Percentiles rank a stretch among this genome's conserved stretches.
These are phyloP conservation scores for Celoporthe dispersa DNA, from an alignment of 2,329 filamentous ascomycete genomes.

Conservation along the genomic window DNA sequence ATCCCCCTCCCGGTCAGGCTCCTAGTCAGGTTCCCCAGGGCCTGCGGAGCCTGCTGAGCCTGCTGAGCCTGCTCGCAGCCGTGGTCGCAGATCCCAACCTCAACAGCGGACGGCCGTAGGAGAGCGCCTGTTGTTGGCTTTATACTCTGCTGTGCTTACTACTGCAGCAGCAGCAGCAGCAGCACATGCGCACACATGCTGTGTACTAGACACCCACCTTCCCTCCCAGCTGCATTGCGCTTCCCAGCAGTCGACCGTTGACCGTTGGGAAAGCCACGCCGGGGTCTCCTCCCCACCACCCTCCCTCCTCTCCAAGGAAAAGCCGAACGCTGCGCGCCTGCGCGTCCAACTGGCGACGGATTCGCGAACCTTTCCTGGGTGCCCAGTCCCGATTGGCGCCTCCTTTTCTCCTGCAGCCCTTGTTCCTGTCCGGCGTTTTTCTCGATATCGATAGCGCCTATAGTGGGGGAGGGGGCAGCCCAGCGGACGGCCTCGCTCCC, in stretches of 20 bases:
- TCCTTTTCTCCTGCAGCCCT: conserved; percentile 13
- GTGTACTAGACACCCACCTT: background rate
- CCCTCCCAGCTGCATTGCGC: background rate
- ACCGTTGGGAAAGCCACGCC: background rate
- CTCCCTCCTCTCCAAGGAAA: background rate
- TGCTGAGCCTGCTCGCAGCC: background rate
- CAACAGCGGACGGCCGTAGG: background rate
- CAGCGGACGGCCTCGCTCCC: conserved; percentile 1
- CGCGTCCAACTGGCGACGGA: conserved; percentile 26
- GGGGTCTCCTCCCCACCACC: background rate
- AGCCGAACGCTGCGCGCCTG: conserved; percentile 22
- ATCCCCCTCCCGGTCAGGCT: background rate
- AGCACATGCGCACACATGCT: background rate
- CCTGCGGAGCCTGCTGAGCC: conserved; percentile 1
- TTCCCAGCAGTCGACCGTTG: background rate
- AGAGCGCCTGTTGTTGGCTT: background rate
- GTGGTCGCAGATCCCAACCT: background rate
- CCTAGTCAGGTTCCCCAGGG: background rate
- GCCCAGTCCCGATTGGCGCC: background rate
- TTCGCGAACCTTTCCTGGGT: conserved; percentile 9
- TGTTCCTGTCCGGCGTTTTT: conserved; percentile 14
- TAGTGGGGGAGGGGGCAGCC: background rate
- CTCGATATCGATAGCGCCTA: conserved; percentile 16
- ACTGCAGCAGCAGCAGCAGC: background rate
- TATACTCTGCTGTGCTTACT: background rate